Percentiles rank a stretch among this genome's conserved stretches.
Conservation (phyloP, 306 rosid genomes). For the Sesbania bispinosa region DNA sequence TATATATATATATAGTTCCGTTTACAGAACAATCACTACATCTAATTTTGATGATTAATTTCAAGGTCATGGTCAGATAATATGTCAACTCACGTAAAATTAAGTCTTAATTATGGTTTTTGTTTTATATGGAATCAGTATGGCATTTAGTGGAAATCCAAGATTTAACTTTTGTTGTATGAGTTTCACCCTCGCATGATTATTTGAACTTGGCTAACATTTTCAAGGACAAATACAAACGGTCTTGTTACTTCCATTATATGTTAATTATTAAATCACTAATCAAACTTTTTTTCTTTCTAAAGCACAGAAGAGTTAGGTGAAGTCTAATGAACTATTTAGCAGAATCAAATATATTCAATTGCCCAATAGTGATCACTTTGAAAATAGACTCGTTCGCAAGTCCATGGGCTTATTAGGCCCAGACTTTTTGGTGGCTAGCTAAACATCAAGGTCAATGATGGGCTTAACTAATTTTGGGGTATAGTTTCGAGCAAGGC, state of each 20-base stretch:
- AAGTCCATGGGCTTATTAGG: background rate
- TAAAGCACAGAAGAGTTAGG: background rate
- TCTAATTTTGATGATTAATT: background rate
- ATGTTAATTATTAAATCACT: background rate
- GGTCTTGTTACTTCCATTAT: background rate
- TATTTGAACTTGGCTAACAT: conserved; percentile 8
- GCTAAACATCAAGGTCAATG: background rate
- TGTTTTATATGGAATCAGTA: background rate
- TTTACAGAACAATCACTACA: background rate
- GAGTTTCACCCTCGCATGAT: background rate
- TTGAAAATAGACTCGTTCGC: background rate
- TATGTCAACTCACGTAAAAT: background rate
- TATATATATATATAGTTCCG: background rate
- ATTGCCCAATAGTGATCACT: background rate
- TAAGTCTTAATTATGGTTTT: background rate
- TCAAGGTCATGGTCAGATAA: background rate
- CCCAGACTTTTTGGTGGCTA: background rate
- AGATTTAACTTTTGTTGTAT: background rate
- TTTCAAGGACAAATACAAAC: background rate
- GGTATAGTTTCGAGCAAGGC: no score
- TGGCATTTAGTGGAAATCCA: background rate
- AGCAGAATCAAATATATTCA: background rate
- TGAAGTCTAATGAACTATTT: background rate
- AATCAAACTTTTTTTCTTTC: background rate
- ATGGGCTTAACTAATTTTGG: background rate